phyloP scores from a whole-genome alignment of 148 eudicot genomes.

The Rhododendron simsii region DNA sequence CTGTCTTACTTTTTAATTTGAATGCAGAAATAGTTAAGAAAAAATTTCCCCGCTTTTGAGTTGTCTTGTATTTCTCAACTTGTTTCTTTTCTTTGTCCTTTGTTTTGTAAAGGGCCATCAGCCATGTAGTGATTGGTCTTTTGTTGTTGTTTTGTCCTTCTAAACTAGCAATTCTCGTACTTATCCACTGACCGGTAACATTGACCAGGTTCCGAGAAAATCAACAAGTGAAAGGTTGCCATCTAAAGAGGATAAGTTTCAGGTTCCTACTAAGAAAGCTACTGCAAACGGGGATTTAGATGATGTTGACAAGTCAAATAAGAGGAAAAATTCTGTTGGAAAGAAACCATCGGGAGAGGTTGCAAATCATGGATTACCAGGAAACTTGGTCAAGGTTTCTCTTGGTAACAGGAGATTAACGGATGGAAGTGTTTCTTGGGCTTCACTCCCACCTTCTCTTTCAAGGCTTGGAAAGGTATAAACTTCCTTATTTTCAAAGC shows the following conservation, averaged over 20 bases:
- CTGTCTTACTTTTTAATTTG: not conserved
- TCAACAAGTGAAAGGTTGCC: slow-evolving; percentile 51
- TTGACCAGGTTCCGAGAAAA: slow-evolving; percentile 59
- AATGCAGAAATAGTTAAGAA: not conserved
- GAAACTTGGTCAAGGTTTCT: slow-evolving; percentile 68
- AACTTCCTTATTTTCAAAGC: not conserved
- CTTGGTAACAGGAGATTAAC: slow-evolving; percentile 46
- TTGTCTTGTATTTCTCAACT: not conserved
- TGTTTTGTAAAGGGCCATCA: not conserved
- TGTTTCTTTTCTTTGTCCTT: not conserved
- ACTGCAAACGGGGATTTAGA: slow-evolving; percentile 39
- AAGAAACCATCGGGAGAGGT: slow-evolving; percentile 49
- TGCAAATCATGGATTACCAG: slow-evolving; percentile 48
- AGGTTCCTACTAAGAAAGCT: slow-evolving; percentile 27
- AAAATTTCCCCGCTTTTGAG: not conserved
- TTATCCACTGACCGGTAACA: not conserved
- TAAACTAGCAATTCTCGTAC: not conserved
- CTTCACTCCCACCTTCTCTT: slow-evolving; percentile 77
- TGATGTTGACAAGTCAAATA: slow-evolving; percentile 34
- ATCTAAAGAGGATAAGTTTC: slow-evolving; percentile 47
- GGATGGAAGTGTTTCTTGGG: slow-evolving; percentile 70
- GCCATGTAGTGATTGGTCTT: not conserved
- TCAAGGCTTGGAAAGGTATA: slow-evolving; percentile 78
- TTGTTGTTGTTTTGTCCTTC: not conserved
- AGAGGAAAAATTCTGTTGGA: slow-evolving; percentile 41